phyloP scores from a whole-genome alignment of 2,329 filamentous ascomycete genomes.

The Capronia americana region DNA sequence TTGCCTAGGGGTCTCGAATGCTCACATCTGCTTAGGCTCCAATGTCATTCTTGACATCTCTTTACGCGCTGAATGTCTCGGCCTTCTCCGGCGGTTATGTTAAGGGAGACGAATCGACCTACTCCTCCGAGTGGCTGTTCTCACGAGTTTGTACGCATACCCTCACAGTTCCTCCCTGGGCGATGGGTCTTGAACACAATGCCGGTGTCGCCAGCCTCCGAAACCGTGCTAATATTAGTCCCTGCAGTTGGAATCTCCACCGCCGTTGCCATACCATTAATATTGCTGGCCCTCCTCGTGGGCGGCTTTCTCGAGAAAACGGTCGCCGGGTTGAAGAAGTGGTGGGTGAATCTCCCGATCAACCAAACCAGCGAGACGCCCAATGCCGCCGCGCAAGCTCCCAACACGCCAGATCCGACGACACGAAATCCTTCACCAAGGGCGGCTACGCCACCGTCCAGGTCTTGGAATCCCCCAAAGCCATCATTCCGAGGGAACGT shows the following conservation, averaged over 20 bases:
- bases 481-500: too few species aligned
- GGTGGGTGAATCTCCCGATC: too few species aligned
- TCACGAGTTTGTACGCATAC: background rate
- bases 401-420: too few species aligned
- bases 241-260: background rate
- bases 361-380: too few species aligned
- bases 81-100: slow-evolving; percentile 4
- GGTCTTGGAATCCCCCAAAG: too few species aligned
- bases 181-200: background rate
- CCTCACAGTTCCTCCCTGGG: too few species aligned
- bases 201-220: background rate
- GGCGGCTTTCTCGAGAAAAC: slow-evolving; percentile 1
- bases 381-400: too few species aligned
- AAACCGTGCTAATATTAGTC: background rate
- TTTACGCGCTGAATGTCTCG: slow-evolving; percentile 1
- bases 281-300: background rate
- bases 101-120: background rate
- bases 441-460: too few species aligned
- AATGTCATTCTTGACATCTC: slow-evolving; percentile 5
- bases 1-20: background rate
- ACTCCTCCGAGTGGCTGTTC: background rate
- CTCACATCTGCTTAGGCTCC: background rate
- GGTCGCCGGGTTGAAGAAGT: too few species aligned
- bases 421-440: too few species aligned
- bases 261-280: background rate